Conservation (phyloP, 164 flowering plant species). For the Stephania cephalantha region DNA sequence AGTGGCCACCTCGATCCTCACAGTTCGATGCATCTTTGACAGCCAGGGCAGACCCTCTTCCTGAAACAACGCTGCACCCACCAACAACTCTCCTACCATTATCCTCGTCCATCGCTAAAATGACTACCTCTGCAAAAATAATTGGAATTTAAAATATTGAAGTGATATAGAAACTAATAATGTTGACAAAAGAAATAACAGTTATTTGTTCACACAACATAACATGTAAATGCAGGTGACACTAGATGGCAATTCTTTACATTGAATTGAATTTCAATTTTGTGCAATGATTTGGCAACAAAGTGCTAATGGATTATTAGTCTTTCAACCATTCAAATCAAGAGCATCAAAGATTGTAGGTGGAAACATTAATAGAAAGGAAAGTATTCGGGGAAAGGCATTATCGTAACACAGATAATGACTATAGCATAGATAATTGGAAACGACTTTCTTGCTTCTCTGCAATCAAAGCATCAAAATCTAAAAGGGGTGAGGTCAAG, state of each 20-base stretch:
- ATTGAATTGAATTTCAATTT: background rate
- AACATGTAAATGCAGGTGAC: too few species aligned
- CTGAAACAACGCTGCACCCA: constrained; percentile 34
- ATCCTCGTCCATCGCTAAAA: constrained; percentile 48
- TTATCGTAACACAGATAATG: background rate
- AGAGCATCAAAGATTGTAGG: background rate
- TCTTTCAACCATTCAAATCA: background rate
- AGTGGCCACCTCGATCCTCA: constrained; percentile 35
- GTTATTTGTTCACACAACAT: background rate
- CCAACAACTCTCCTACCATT: constrained; percentile 38
- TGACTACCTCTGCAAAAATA: constrained; percentile 15
- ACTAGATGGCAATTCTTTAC: background rate
- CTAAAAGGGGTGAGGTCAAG: background rate
- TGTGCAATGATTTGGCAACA: background rate
- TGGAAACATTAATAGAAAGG: background rate
- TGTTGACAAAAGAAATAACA: background rate
- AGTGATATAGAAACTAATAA: background rate
- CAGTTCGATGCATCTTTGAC: constrained; percentile 36
- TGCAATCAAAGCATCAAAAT: background rate
- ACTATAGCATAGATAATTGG: background rate
- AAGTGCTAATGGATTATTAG: background rate
- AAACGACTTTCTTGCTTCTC: background rate
- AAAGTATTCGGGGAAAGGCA: background rate
- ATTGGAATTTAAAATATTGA: background rate
- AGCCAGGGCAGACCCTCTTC: constrained; percentile 34